phyloP scores from a whole-genome alignment of 176 grass and related monocot genomes.

The sorghum (Sorghum bicolor) region Sorghum_bicolor_NCBIv3 NC_012877.2:1177501-1178000 shows the following conservation, averaged over 20 bases:
- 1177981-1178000: not conserved
- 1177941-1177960: not conserved
- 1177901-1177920: not conserved
- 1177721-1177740: not conserved
- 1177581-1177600: constrained; percentile 68
- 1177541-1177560: constrained; percentile 66
- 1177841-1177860: not conserved
- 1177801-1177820: not conserved
- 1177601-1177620: constrained; percentile 85
- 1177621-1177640: constrained; percentile 66
- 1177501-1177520: constrained; percentile 46
- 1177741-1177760: not conserved
- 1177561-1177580: constrained; percentile 60
- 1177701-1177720: not conserved
- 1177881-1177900: not conserved
- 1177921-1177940: not conserved
- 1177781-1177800: not conserved
- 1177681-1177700: constrained; percentile 17
- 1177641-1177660: constrained; percentile 62
- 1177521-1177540: constrained; percentile 47
- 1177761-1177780: not conserved
- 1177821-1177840: not conserved
- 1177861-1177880: not conserved
- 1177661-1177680: constrained; percentile 55
- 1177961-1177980: not conserved